Conservation (phyloP, 257 asterid species). For the Solanum tacnaense region DNA sequence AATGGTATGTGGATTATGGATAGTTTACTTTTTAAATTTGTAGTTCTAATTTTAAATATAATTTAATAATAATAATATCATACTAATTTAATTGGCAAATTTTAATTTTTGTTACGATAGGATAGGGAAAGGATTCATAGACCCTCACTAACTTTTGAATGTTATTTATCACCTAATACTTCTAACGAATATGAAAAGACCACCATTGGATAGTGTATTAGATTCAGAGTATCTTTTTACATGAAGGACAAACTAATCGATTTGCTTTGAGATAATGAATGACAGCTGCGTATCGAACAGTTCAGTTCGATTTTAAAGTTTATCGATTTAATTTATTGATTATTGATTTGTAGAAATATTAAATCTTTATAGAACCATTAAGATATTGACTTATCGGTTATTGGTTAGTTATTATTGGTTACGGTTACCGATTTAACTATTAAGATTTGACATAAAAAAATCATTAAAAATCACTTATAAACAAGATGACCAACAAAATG, state of each 20-base stretch:
- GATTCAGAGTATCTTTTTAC: neutral
- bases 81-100: neutral
- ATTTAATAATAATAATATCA: neutral
- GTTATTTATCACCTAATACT: neutral
- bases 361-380: too few species aligned
- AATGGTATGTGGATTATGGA: neutral
- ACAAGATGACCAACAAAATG: too few species aligned
- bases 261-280: neutral
- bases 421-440: too few species aligned
- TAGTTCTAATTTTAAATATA: neutral
- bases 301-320: too few species aligned
- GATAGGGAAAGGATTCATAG: neutral
- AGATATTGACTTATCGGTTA: too few species aligned
- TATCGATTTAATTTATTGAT: too few species aligned
- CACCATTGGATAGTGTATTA: neutral
- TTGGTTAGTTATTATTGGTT: too few species aligned
- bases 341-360: too few species aligned
- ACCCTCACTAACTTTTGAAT: neutral
- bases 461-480: too few species aligned
- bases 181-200: neutral
- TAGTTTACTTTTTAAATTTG: neutral
- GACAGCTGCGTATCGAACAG: too few species aligned
- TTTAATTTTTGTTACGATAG: neutral
- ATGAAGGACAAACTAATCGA: neutral
- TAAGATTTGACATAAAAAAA: too few species aligned